Evolutionary conservation across 2,329 filamentous ascomycete genomes (phyloP).

Genomic region (Exserohilum turcica): DNA sequence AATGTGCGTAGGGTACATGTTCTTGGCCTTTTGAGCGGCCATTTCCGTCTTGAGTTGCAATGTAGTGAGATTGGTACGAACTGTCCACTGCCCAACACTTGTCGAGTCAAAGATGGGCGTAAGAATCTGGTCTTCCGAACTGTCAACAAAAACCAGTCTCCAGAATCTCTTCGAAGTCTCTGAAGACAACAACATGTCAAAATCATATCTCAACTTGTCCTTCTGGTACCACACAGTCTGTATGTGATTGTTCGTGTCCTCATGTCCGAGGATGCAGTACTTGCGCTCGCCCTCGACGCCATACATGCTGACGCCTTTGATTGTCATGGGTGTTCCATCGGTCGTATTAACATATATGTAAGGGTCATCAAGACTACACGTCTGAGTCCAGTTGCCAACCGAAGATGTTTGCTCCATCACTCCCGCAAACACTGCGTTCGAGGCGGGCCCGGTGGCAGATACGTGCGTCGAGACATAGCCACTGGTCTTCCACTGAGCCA

Average conservation of each 20-base stretch:
- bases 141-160: constrained; percentile 27
- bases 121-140: constrained; percentile 19
- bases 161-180: constrained; percentile 30
- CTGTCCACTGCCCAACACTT: constrained; percentile 27
- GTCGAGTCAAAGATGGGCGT: constrained; percentile 29
- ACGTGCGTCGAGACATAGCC: constrained; percentile 30
- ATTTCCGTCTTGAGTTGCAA: constrained; percentile 21
- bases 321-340: constrained; percentile 5
- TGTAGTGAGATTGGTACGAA: constrained; percentile 17
- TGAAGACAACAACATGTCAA: constrained; percentile 5
- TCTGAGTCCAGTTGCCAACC: constrained; percentile 13
- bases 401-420: constrained; percentile 23
- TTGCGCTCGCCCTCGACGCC: constrained; percentile 18
- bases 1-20: constrained; percentile 23
- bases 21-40: constrained; percentile 9
- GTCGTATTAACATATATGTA: not conserved
- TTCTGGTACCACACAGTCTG: constrained; percentile 23
- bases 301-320: constrained; percentile 27
- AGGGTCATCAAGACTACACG: constrained; percentile 19
- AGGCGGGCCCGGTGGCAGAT: constrained; percentile 26
- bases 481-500: constrained; percentile 16
- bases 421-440: constrained; percentile 24
- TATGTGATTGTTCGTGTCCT: constrained; percentile 19
- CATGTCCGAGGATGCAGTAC: constrained; percentile 28
- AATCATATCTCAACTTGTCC: constrained; percentile 9